These are phyloP conservation scores for Calocybe cyanea DNA, from an alignment of 768 basidiomycete species.

Conservation along the genomic window DNA sequence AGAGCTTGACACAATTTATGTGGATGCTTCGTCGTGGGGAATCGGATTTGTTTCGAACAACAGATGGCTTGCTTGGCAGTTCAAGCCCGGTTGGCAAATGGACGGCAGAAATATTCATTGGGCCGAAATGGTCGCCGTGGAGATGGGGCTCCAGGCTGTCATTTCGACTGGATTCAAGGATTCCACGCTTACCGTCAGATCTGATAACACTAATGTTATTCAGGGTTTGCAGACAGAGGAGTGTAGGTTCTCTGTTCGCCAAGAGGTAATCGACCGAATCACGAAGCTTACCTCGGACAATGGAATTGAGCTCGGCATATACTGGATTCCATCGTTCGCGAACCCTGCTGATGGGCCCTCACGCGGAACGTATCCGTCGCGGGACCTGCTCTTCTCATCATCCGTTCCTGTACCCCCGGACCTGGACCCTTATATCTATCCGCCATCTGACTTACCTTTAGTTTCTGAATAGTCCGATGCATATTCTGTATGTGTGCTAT, in stretches of 20 bases:
- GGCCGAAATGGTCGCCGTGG: slow-evolving; percentile 43
- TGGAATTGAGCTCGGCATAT: neutral
- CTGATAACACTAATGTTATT: slow-evolving; percentile 40
- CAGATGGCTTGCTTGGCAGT: slow-evolving; percentile 37
- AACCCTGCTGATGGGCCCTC: too few relatives aligned
- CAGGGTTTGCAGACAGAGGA: slow-evolving; percentile 22
- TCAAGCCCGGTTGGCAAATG: slow-evolving; percentile 25
- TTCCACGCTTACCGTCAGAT: slow-evolving; percentile 28
- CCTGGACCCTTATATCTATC: too few relatives aligned
- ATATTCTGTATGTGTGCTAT: too few relatives aligned
- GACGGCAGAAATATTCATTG: slow-evolving; percentile 35
- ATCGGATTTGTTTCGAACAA: slow-evolving; percentile 34
- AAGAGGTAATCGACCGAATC: slow-evolving; percentile 26
- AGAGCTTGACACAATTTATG: slow-evolving; percentile 20
- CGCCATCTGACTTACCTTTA: too few relatives aligned
- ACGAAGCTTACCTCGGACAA: neutral
- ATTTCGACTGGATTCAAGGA: slow-evolving; percentile 19
- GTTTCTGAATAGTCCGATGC: too few relatives aligned
- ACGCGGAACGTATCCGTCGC: too few relatives aligned
- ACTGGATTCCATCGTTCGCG: slow-evolving; percentile 5
- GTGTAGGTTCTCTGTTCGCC: slow-evolving; percentile 23
- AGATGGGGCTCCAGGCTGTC: slow-evolving; percentile 33
- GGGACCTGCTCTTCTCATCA: too few relatives aligned
- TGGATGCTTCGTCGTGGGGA: slow-evolving; percentile 40
- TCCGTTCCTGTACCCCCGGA: too few relatives aligned